Percentiles rank a stretch among this genome's conserved stretches.
phyloP scores from a whole-genome alignment of 1,139 yeast species.

The Geotrichum restrictum region DNA sequence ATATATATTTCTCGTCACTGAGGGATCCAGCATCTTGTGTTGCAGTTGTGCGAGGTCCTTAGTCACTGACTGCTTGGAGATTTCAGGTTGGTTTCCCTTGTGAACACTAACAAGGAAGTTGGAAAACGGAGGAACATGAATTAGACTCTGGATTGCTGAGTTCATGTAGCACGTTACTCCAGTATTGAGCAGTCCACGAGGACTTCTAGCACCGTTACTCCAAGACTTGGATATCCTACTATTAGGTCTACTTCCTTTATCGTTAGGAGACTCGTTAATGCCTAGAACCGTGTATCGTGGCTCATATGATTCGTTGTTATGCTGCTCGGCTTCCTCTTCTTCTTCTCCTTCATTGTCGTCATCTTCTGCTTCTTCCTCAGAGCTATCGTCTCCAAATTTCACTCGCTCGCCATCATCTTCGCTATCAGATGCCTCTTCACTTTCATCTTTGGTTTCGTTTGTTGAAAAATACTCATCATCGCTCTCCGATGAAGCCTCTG shows the following conservation, averaged over 20 bases:
- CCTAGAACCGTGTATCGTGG: constrained; percentile 17
- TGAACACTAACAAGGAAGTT: constrained; percentile 71
- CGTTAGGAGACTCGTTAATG: constrained; percentile 30
- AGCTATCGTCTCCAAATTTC: constrained; percentile 21
- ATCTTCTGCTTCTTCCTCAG: constrained; percentile 32
- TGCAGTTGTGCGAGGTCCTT: constrained; percentile 69
- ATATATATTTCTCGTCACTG: constrained; percentile 38
- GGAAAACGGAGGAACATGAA: constrained; percentile 87
- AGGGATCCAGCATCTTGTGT: constrained; percentile 56
- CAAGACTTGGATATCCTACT: constrained; percentile 54
- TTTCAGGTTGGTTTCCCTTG: constrained; percentile 39
- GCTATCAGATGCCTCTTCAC: neutral
- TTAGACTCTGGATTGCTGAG: constrained; percentile 84
- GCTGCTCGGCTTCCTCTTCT: constrained; percentile 6
- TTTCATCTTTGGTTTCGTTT: constrained; percentile 1
- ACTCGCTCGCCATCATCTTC: constrained; percentile 25
- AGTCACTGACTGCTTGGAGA: constrained; percentile 61
- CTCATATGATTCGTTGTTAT: neutral
- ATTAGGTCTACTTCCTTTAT: constrained; percentile 39
- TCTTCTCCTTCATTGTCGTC: constrained; percentile 34
- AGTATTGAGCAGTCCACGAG: constrained; percentile 79
- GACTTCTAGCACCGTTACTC: constrained; percentile 52
- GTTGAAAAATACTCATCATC: constrained; percentile 5
- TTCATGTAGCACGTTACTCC: constrained; percentile 98
- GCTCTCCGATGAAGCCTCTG: constrained; percentile 13